Conservation (phyloP, 768 basidiomycete genomes). For the Leccinum obscurum region DNA sequence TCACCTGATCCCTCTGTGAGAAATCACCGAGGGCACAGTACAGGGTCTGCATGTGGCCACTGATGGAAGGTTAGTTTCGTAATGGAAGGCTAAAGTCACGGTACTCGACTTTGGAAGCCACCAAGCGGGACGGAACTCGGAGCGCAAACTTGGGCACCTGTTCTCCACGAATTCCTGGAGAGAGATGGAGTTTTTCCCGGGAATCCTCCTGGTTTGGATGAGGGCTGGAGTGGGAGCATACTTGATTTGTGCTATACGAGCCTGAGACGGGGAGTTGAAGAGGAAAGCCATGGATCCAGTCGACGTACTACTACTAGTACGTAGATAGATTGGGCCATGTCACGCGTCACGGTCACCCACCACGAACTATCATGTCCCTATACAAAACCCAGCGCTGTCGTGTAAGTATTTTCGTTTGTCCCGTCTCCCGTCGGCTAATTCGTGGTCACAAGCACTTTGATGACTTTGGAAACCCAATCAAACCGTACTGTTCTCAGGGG, state of each 20-base stretch:
- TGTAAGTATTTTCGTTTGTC: constrained; percentile 32
- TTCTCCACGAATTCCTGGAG: constrained; percentile 34
- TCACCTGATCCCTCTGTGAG: constrained; percentile 30
- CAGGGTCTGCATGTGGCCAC: constrained; percentile 35
- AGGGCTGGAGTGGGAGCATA: constrained; percentile 23
- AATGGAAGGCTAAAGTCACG: neutral
- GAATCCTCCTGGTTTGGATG: constrained; percentile 16
- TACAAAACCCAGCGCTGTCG: constrained; percentile 52
- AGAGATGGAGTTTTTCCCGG: constrained; percentile 16
- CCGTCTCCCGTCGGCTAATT: constrained; percentile 16
- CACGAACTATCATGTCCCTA: constrained; percentile 27
- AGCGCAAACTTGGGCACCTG: constrained; percentile 30
- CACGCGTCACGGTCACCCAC: constrained; percentile 25
- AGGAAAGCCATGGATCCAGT: constrained; percentile 22
- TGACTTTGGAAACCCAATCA: constrained; percentile 40
- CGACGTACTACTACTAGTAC: neutral
- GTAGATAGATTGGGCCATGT: constrained; percentile 6
- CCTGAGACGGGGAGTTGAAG: constrained; percentile 15
- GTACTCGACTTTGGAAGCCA: constrained; percentile 34
- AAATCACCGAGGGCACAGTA: constrained; percentile 34
- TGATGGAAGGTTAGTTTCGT: constrained; percentile 19
- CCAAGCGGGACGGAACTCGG: constrained; percentile 32
- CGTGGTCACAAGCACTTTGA: constrained; percentile 47
- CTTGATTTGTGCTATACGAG: constrained; percentile 19
- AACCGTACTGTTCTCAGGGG: constrained; percentile 48